Percentiles rank a stretch among this genome's conserved stretches.
phyloP scores from a whole-genome alignment of 306 rosid genomes.

The Senna siamea region DNA sequence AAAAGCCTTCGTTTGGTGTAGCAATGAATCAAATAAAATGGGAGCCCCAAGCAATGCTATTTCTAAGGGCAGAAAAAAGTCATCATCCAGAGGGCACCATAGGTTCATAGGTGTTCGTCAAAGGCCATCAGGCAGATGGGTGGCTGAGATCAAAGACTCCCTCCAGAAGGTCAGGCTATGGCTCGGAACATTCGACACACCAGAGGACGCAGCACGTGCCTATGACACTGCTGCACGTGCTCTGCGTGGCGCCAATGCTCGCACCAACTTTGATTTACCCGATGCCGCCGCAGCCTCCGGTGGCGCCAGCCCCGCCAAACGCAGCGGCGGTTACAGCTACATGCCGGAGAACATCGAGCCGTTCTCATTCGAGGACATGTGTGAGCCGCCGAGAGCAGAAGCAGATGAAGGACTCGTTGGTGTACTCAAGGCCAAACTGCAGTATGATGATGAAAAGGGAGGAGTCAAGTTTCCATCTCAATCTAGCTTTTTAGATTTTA shows the following conservation, averaged over 20 bases:
- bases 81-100: slow-evolving; percentile 50
- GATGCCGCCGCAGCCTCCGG: neutral
- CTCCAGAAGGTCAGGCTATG: slow-evolving; percentile 57
- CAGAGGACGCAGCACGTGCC: slow-evolving; percentile 54
- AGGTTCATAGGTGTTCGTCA: slow-evolving; percentile 55
- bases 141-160: slow-evolving; percentile 66
- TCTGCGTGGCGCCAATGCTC: slow-evolving; percentile 54
- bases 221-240: slow-evolving; percentile 49
- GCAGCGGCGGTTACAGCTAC: neutral
- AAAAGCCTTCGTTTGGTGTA: neutral
- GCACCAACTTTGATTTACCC: slow-evolving; percentile 54
- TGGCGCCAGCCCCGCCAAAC: neutral
- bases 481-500: neutral
- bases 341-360: slow-evolving; percentile 31
- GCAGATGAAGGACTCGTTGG: slow-evolving; percentile 43
- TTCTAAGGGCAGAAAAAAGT: slow-evolving; percentile 32
- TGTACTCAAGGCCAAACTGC: slow-evolving; percentile 49
- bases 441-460: slow-evolving; percentile 29
- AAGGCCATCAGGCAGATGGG: slow-evolving; percentile 68
- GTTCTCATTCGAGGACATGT: slow-evolving; percentile 49
- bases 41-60: neutral
- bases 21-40: neutral
- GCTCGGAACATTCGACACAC: slow-evolving; percentile 59
- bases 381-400: slow-evolving; percentile 23
- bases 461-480: slow-evolving; percentile 10